phyloP scores from a whole-genome alignment of 176 grass and related monocot genomes.

The Musa acuminata region DNA sequence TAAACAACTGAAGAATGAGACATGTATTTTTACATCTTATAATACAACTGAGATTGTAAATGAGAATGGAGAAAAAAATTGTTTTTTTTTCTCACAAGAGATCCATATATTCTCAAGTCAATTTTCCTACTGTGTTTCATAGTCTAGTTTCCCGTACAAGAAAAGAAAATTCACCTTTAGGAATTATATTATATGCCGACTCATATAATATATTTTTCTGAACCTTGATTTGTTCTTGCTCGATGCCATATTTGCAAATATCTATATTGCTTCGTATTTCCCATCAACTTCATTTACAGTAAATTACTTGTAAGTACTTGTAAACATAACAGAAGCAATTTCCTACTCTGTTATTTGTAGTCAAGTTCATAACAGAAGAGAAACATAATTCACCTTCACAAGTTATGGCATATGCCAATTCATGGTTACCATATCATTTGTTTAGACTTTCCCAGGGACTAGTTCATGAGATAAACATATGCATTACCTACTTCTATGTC shows the following conservation, averaged over 20 bases:
- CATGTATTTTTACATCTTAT: background rate
- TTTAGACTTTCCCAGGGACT: background rate
- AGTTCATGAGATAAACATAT: background rate
- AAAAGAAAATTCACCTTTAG: background rate
- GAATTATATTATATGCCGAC: background rate
- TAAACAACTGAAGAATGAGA: no score
- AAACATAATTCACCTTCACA: background rate
- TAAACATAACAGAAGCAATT: background rate
- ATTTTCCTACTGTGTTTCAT: background rate
- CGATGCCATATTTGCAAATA: background rate
- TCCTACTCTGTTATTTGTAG: background rate
- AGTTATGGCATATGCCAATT: background rate
- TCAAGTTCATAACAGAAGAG: background rate
- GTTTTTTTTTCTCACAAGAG: background rate
- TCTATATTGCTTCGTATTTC: background rate
- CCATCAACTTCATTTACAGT: background rate
- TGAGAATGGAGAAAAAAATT: background rate
- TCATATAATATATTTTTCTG: background rate
- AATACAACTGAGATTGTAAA: background rate
- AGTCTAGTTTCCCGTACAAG: background rate
- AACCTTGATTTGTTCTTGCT: background rate
- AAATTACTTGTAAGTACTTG: background rate
- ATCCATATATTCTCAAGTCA: background rate
- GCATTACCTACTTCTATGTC: background rate
- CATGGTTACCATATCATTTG: background rate